Evolutionary conservation across 352 stramenopile genomes (phyloP), one percentile per base, ranked within the genome.

Genomic region (Phytophthora lateralis): DNA sequence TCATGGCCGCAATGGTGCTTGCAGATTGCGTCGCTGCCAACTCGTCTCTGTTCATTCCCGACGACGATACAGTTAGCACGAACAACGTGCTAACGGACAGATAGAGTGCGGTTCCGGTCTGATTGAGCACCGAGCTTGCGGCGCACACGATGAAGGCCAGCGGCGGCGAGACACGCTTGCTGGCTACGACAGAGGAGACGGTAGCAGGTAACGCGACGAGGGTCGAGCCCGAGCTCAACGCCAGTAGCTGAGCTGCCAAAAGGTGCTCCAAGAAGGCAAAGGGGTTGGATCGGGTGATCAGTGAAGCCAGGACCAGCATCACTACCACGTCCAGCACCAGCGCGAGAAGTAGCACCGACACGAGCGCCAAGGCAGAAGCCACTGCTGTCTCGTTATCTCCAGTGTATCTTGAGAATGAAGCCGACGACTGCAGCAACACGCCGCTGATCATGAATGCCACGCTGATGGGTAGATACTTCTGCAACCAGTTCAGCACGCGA

Each of bases 81-180:
- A 84, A 91, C 6, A 85, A 47, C 0, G 66, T 76, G 30, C 60
- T 71, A 6, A 80, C 61, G 0, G 82, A 81, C 14, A 89, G 42
- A 30, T 88, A 89, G 30, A 86, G 18, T 6, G 78, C 82, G 7
- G 68, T 83, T 35, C 82, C 82, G n/a, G 70, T 82, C 69, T 89
- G 85, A 69, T 88, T 89, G 20, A 91, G 56, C 15, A 76, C 69
- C 0, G 66, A 54, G 17, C 82, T 73, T 9, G 68, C 37, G 3
- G 73, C 70, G 46, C 79, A 87, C 21, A 91, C 66, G 47, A 89
- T 69, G 51, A 87, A 82, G 0, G 77, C 78, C 14, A 91, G 57
- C 42, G 71, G 73, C 55, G 82, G 76, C 1, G 82, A 91, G 1
- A 89, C 74, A 30, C 82, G 71, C 7, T 73, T 68, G 26, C 66